Evolutionary conservation across 2,329 filamentous ascomycete species (phyloP).

Genomic region (Alternaria atra): DNA sequence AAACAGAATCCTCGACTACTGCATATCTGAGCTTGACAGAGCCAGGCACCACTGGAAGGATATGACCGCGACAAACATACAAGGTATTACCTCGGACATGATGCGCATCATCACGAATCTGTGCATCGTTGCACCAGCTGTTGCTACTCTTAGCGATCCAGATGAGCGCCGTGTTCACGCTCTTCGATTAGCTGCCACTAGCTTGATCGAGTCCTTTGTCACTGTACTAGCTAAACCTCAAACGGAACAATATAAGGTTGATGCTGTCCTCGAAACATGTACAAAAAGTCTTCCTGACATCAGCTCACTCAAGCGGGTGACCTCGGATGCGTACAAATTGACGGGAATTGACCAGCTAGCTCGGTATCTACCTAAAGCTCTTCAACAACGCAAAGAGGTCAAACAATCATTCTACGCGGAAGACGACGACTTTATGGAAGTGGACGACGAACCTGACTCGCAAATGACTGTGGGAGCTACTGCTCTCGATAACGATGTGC

Average conservation of each 20-base stretch:
- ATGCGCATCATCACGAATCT: slow-evolving; percentile 61
- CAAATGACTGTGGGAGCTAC: slow-evolving; percentile 62
- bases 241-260: slow-evolving; percentile 55
- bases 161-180: slow-evolving; percentile 34
- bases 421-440: slow-evolving; percentile 68
- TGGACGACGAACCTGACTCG: slow-evolving; percentile 71
- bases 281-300: slow-evolving; percentile 45
- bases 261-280: slow-evolving; percentile 53
- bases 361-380: slow-evolving; percentile 40
- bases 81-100: slow-evolving; percentile 60
- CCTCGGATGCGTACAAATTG: slow-evolving; percentile 28
- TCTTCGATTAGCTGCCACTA: slow-evolving; percentile 32
- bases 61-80: slow-evolving; percentile 53
- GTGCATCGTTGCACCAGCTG: slow-evolving; percentile 55
- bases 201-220: slow-evolving; percentile 41
- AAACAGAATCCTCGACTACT: slow-evolving; percentile 55
- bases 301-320: slow-evolving; percentile 22
- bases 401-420: slow-evolving; percentile 46
- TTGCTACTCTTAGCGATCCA: slow-evolving; percentile 28
- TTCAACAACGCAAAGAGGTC: slow-evolving; percentile 38
- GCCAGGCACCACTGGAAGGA: slow-evolving; percentile 57
- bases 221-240: slow-evolving; percentile 48
- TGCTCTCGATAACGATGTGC: slow-evolving; percentile 46
- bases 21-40: slow-evolving; percentile 56
- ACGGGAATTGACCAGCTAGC: slow-evolving; percentile 48